These are phyloP conservation scores for Penicillium pulvis DNA, from an alignment of 495 filamentous ascomycete genomes.

Conservation along the genomic window DNA sequence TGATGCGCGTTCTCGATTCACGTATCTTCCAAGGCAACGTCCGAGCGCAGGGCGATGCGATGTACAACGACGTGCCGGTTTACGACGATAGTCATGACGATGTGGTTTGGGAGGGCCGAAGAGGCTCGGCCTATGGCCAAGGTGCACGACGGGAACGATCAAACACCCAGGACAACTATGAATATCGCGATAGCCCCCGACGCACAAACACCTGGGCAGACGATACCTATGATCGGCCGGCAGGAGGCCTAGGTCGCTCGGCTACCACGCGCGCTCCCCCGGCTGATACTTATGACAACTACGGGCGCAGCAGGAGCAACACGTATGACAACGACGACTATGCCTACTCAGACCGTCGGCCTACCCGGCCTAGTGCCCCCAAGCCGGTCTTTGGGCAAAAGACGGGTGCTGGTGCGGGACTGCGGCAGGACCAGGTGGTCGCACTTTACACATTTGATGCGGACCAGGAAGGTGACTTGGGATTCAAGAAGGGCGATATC, in stretches of 20 bases:
- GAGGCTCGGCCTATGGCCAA: conserved; percentile 76
- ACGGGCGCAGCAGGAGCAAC: conserved; percentile 48
- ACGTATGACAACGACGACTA: conserved; percentile 54
- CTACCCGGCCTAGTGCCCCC: conserved; percentile 74
- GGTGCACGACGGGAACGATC: conserved; percentile 62
- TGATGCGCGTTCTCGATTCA: conserved; percentile 82
- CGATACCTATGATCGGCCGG: conserved; percentile 76
- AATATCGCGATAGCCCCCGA: conserved; percentile 65
- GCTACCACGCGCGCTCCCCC: conserved; percentile 48
- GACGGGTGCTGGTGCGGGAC: conserved; percentile 50
- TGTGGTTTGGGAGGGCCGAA: conserved; percentile 87
- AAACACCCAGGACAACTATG: conserved; percentile 56
- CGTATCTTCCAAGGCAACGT: conserved; percentile 73
- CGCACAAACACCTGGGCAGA: conserved; percentile 86
- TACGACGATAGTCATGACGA: conserved; percentile 89
- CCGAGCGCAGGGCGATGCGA: conserved; percentile 55
- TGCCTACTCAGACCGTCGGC: conserved; percentile 62
- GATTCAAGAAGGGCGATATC: conserved; percentile 92
- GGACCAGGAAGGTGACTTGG: conserved; percentile 88
- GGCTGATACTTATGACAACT: conserved; percentile 51
- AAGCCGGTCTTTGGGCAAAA: conserved; percentile 79
- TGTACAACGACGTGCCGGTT: conserved; percentile 94
- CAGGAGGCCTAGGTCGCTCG: conserved; percentile 51
- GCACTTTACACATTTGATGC: conserved; percentile 92
- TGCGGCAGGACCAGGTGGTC: conserved; percentile 82